phyloP scores from a whole-genome alignment of 2,329 filamentous ascomycete species.

The Arachnomyces sp. region DNA sequence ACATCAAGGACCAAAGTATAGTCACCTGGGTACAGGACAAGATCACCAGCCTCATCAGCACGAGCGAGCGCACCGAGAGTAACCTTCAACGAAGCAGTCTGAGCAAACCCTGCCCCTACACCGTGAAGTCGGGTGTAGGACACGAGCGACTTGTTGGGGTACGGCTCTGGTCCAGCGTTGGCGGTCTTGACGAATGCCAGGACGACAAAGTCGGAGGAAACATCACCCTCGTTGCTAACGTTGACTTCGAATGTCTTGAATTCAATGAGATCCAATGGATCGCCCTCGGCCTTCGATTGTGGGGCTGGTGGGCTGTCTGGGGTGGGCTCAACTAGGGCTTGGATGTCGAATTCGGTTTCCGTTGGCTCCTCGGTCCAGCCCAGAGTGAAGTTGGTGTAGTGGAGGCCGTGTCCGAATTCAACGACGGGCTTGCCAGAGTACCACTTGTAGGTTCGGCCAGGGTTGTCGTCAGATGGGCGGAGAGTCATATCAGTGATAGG shows the following conservation, averaged over 20 bases:
- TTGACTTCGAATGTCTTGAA: slow-evolving; percentile 21
- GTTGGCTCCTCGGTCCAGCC: slow-evolving; percentile 2
- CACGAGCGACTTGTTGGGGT: slow-evolving; percentile 28
- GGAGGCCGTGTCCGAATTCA: slow-evolving; percentile 31
- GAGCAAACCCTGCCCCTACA: slow-evolving; percentile 14
- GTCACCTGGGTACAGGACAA: slow-evolving; percentile 26
- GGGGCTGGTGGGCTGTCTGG: no score
- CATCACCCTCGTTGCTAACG: slow-evolving; percentile 24
- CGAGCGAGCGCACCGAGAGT: slow-evolving; percentile 24
- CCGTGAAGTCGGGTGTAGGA: slow-evolving; percentile 19
- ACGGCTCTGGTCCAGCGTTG: slow-evolving; percentile 24
- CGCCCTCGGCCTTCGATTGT: no score
- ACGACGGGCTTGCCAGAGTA: slow-evolving; percentile 25
- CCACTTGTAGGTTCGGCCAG: slow-evolving; percentile 34
- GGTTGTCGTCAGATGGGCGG: slow-evolving; percentile 20
- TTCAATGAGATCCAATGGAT: no score
- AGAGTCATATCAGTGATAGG: slow-evolving; percentile 28
- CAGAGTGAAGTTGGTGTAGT: slow-evolving; percentile 31
- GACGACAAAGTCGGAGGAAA: slow-evolving; percentile 27
- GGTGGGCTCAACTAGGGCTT: slow-evolving; percentile 10
- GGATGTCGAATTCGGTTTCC: slow-evolving; percentile 3
- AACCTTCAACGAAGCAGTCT: slow-evolving; percentile 18
- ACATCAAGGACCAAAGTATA: slow-evolving; percentile 26
- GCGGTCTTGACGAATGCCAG: slow-evolving; percentile 24
- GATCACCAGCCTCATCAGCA: slow-evolving; percentile 22